These are phyloP conservation scores for Fusarium sp. DNA, from an alignment of 2,329 filamentous ascomycete species.

Conservation along the genomic window DNA sequence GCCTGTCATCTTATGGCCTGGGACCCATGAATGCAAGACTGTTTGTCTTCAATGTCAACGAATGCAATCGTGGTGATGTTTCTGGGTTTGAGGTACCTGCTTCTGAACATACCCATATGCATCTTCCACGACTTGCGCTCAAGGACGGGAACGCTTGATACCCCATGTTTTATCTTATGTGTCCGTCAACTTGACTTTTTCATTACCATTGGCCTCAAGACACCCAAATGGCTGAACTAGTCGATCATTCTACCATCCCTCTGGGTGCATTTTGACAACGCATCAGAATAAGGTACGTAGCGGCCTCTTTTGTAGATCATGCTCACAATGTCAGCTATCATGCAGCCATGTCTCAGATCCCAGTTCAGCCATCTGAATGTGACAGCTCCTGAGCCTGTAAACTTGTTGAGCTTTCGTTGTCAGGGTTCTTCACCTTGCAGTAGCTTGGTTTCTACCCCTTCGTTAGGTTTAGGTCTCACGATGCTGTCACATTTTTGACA, in stretches of 20 bases:
- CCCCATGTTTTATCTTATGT: constrained; percentile 5
- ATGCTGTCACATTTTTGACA: constrained; percentile 1
- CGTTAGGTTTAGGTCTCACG: not conserved
- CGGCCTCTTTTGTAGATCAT: constrained; percentile 3
- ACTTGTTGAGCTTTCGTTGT: not conserved
- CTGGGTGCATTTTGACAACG: constrained; percentile 16
- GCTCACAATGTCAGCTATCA: not conserved
- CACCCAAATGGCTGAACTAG: constrained; percentile 1
- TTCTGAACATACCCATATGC: not conserved
- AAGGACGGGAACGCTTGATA: not conserved
- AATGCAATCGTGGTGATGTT: not conserved
- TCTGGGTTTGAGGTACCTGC: not conserved
- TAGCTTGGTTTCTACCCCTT: not conserved
- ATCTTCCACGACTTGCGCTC: not conserved
- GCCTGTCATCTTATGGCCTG: not conserved
- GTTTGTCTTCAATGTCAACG: not conserved
- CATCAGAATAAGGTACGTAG: constrained; percentile 24
- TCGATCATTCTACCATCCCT: constrained; percentile 30
- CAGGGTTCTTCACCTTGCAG: constrained; percentile 4
- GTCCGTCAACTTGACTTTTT: not conserved
- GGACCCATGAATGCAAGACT: not conserved
- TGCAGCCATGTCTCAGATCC: constrained; percentile 27
- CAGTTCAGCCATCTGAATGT: constrained; percentile 1
- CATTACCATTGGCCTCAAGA: constrained; percentile 14
- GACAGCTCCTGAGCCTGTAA: not conserved